Percentiles rank a stretch among this genome's conserved stretches.
These are phyloP conservation scores for Penicillium sp. DNA, from an alignment of 2,329 filamentous ascomycete species.

Conservation along the genomic window DNA sequence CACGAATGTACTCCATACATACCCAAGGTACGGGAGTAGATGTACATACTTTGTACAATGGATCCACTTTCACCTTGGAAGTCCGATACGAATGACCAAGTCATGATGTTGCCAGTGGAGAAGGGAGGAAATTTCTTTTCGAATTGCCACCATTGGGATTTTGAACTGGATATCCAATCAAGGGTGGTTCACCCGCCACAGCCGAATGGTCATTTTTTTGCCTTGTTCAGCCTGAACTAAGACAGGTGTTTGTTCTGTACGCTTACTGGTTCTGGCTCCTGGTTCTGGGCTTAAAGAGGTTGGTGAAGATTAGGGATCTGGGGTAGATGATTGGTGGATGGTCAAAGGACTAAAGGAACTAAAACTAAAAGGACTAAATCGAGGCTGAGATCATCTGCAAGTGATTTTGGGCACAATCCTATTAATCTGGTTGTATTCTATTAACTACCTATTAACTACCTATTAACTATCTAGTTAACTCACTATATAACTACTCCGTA, in stretches of 20 bases:
- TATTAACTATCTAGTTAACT: no score
- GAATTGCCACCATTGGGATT: constrained; percentile 12
- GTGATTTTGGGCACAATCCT: not conserved
- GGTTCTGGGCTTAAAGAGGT: constrained; percentile 5
- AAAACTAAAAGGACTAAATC: not conserved
- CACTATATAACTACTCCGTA: no score
- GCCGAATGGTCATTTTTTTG: constrained; percentile 13
- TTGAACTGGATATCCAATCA: not conserved
- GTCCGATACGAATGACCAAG: not conserved
- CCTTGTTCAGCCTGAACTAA: constrained; percentile 13
- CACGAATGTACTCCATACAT: not conserved
- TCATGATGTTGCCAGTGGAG: not conserved
- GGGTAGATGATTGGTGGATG: constrained; percentile 18
- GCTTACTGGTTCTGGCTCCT: constrained; percentile 17
- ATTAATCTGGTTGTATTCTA: not conserved
- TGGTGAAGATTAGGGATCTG: constrained; percentile 9
- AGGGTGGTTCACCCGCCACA: not conserved
- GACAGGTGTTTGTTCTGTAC: constrained; percentile 14
- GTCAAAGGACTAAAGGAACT: constrained; percentile 6
- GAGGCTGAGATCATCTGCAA: constrained; percentile 2
- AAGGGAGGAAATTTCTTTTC: not conserved
- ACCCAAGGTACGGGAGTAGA: not conserved
- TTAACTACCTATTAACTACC: no score
- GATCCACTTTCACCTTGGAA: not conserved
- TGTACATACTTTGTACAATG: not conserved